Base-by-base conservation (phyloP, 2,329 filamentous ascomycete species). In the Blastomyces gilchristii region DNA sequence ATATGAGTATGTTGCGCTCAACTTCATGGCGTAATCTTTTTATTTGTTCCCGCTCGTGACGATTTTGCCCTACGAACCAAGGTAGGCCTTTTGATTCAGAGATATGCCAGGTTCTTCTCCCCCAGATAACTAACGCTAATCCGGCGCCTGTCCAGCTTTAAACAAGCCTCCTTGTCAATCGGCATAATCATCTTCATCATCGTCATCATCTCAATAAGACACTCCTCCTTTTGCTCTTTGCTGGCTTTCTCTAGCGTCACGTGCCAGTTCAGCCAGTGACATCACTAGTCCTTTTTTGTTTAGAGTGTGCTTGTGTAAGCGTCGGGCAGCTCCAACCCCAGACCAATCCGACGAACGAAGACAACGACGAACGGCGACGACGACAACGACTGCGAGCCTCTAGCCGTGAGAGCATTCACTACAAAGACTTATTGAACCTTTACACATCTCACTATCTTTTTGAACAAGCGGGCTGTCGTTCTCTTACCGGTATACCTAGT, bases 211-310 rank as follows among this genome's bases (percentile, higher is more conserved):
- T 8, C 34, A 37, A 37, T 37, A 37, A 8, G 34, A 37, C 9
- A 8, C 34, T 8, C 9, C 34, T 8, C 8, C 12, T 3, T 54
- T 22, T 16, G 53, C 2, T 37, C 22, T 9, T 8, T 57, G 53
- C 34, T 41, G 34, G 31, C 18, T 39, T 47, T 34, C 16, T 14
- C n/a, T 4, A 14, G 49, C 28, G n/a, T 59, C 57, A 59, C 57
- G 57, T 59, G 57, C 2, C 37, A 1, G 3, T 16, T 12, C 18
- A 18, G 25, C 22, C 39, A 28, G 52, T 56, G 49, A 62, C 60
- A 56, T 62, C 60, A 62, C 49, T 56, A 62, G 39, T 39, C 60
- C 60, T 9, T 9, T 25, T 62, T 62, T 53, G 60, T 45, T 45
- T 45, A 58, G 39, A 28, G 14, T 34, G 31, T 41, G 54, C n/a